Conservation (phyloP, 331 rosid species). For the Prunus yedoensis region DNA sequence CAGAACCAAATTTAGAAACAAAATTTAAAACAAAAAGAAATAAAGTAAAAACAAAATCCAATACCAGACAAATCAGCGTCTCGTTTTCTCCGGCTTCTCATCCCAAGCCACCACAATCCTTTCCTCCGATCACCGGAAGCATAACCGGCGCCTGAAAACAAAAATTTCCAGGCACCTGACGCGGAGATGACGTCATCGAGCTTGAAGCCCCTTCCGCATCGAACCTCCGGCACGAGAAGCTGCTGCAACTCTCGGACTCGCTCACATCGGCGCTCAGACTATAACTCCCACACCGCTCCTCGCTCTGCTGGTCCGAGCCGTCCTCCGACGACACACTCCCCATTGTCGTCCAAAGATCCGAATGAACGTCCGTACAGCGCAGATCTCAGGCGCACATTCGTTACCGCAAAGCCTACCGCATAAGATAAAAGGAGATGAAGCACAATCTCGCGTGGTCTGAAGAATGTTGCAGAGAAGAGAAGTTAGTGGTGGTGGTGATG, state of each 20-base stretch:
- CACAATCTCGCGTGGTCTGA: neutral
- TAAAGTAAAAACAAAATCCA: neutral
- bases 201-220: slow-evolving; percentile 75
- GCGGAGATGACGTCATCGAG: slow-evolving; percentile 70
- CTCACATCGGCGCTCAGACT: slow-evolving; percentile 89
- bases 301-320: slow-evolving; percentile 67
- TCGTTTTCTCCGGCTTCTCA: slow-evolving; percentile 48
- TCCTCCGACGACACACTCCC: slow-evolving; percentile 78
- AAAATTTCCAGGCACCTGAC: slow-evolving; percentile 38
- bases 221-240: slow-evolving; percentile 74
- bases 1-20: neutral
- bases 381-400: slow-evolving; percentile 40
- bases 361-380: neutral
- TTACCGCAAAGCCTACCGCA: neutral
- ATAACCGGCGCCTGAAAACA: slow-evolving; percentile 52
- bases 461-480: neutral
- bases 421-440: neutral
- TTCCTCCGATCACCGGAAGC: slow-evolving; percentile 71
- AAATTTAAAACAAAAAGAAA: neutral
- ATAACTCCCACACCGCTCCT: slow-evolving; percentile 84
- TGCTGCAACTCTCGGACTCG: slow-evolving; percentile 86
- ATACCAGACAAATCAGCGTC: slow-evolving; percentile 67
- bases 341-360: slow-evolving; percentile 35
- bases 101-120: slow-evolving; percentile 72
- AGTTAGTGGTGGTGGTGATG: slow-evolving; percentile 12